phyloP scores from a whole-genome alignment of 805 yeast genomes.

The Sungouiozyma ichnusensis region DNA sequence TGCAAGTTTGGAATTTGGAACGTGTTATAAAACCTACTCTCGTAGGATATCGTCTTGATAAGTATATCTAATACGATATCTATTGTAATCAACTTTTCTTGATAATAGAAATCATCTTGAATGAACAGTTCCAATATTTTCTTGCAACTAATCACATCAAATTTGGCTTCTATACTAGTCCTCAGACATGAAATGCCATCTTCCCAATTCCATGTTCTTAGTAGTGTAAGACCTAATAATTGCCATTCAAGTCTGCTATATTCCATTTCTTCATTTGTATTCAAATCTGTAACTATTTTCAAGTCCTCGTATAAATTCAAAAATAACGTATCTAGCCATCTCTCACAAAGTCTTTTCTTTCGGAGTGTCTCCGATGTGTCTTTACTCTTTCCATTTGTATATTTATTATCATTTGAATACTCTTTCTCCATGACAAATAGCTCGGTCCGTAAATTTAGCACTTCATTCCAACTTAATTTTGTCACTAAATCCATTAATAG shows the following conservation, averaged over 20 bases:
- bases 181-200: conserved; percentile 43
- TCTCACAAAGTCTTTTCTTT: conserved; percentile 24
- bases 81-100: background rate
- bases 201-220: conserved; percentile 37
- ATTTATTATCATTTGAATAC: conserved; percentile 23
- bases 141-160: conserved; percentile 49
- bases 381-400: conserved; percentile 2
- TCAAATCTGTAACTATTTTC: conserved; percentile 21
- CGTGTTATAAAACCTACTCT: conserved; percentile 54
- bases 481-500: conserved; percentile 59
- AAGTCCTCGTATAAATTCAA: conserved; percentile 29
- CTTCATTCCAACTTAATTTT: conserved; percentile 72
- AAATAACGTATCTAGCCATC: conserved; percentile 28
- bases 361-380: conserved; percentile 16
- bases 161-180: conserved; percentile 46
- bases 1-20: conserved; percentile 35
- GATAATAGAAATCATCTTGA: conserved; percentile 4
- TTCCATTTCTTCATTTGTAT: conserved; percentile 26
- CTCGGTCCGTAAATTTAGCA: conserved; percentile 52
- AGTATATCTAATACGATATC: conserved; percentile 32
- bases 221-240: conserved; percentile 47
- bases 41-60: conserved; percentile 48
- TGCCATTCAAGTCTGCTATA: conserved; percentile 71
- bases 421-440: conserved; percentile 79
- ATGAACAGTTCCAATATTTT: conserved; percentile 36